A percentile compares a stretch with the other conserved stretches of the same genome.
phyloP scores from a whole-genome alignment of 228 moss, liverwort and hornwort genomes.

The Sphagnum magellanicum region DNA sequence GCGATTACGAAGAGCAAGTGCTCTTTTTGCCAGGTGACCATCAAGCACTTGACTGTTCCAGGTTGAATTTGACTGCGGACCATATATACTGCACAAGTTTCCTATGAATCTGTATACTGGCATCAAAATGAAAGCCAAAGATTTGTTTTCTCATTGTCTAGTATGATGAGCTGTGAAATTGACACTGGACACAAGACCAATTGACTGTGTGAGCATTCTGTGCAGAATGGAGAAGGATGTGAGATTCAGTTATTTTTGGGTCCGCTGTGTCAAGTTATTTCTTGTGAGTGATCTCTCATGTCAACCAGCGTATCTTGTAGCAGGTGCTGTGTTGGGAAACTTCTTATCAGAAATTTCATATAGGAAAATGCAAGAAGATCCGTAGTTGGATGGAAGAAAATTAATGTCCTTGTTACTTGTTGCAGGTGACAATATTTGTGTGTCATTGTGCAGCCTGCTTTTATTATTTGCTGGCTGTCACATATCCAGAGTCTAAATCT shows the following conservation, averaged over 20 bases:
- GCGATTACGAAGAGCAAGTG: constrained; percentile 83
- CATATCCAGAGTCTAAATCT: constrained; percentile 49
- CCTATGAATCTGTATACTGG: neutral
- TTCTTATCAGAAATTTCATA: neutral
- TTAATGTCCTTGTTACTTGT: neutral
- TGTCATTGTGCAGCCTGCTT: constrained; percentile 89
- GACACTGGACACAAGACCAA: neutral
- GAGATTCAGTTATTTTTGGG: constrained; percentile 87
- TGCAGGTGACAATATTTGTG: constrained; percentile 73
- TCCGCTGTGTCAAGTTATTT: constrained; percentile 66
- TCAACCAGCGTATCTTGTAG: neutral
- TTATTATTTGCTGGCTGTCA: constrained; percentile 64
- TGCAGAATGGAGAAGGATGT: constrained; percentile 89
- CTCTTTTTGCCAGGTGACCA: constrained; percentile 67
- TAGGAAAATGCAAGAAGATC: neutral
- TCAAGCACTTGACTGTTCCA: neutral
- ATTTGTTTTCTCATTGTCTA: neutral
- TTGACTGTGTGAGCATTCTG: neutral
- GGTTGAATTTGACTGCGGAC: neutral
- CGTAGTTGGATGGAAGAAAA: too few species aligned
- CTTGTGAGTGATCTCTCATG: constrained; percentile 33
- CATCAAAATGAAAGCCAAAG: neutral
- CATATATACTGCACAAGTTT: neutral
- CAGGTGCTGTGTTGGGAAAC: neutral
- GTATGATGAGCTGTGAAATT: neutral